These are phyloP conservation scores for Sordariomycetes sp. DNA, from an alignment of 2,329 filamentous ascomycete species.

Conservation along the genomic window DNA sequence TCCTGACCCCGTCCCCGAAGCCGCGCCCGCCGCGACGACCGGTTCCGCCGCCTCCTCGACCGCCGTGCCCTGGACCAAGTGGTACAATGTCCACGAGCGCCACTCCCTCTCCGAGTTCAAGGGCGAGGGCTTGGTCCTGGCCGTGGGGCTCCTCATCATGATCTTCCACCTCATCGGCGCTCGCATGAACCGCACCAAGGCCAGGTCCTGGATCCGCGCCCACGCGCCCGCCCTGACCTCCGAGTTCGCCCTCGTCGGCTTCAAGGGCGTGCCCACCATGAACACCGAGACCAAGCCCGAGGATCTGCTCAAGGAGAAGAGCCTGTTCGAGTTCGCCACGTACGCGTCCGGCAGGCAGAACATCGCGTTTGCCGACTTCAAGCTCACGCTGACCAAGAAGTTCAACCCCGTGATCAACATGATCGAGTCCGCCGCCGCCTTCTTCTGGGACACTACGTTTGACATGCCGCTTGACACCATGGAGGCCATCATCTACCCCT, in stretches of 20 bases:
- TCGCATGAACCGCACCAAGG: slow-evolving; percentile 69
- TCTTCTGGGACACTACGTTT: slow-evolving; percentile 74
- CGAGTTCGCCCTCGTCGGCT: slow-evolving; percentile 86
- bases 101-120: slow-evolving; percentile 76
- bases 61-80: slow-evolving; percentile 70
- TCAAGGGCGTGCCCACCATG: slow-evolving; percentile 46
- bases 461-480: slow-evolving; percentile 59
- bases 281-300: slow-evolving; percentile 28
- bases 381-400: slow-evolving; percentile 71
- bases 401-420: slow-evolving; percentile 64
- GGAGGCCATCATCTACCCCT: slow-evolving; percentile 74
- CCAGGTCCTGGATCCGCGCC: slow-evolving; percentile 69
- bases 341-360: slow-evolving; percentile 93
- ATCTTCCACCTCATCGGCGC: slow-evolving; percentile 75
- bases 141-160: slow-evolving; percentile 65
- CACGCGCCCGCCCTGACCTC: slow-evolving; percentile 62
- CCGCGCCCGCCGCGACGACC: slow-evolving; percentile 35
- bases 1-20: slow-evolving; percentile 54
- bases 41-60: slow-evolving; percentile 35
- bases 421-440: slow-evolving; percentile 58
- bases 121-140: slow-evolving; percentile 74
- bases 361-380: slow-evolving; percentile 81
- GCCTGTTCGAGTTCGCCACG: slow-evolving; percentile 73
- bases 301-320: slow-evolving; percentile 70
- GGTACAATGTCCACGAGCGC: slow-evolving; percentile 96